Conservation (phyloP, 1,284 basidiomycete genomes). For the Sanghuangporus weigelae region DNA sequence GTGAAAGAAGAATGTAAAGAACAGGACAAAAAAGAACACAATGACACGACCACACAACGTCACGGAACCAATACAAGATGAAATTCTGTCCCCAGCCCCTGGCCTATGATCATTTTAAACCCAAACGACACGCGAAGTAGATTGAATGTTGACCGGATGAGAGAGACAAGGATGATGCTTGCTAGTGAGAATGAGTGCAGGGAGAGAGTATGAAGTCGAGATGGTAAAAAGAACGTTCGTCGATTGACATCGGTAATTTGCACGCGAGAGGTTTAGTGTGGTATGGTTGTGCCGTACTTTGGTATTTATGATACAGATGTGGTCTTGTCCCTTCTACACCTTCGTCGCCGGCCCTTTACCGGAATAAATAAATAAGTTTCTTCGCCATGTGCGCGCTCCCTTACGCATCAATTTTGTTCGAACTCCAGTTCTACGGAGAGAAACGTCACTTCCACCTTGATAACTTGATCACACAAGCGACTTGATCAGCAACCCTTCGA, state of each 20-base stretch:
- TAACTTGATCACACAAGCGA: conserved; percentile 37
- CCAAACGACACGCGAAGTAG: background rate
- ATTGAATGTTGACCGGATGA: background rate
- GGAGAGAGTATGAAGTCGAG: background rate
- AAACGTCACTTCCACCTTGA: background rate
- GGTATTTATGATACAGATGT: background rate
- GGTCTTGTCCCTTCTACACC: background rate
- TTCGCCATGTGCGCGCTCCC: background rate
- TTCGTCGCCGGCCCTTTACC: background rate
- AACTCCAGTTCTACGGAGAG: background rate
- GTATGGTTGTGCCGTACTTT: background rate
- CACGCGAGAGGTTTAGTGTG: background rate
- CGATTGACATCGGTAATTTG: background rate
- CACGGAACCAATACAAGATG: background rate
- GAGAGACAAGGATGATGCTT: background rate
- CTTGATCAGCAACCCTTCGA: conserved; percentile 72
- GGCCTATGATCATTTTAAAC: background rate
- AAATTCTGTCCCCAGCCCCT: background rate
- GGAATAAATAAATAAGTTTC: background rate
- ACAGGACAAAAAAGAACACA: background rate
- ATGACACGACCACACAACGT: background rate
- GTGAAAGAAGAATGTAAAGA: background rate
- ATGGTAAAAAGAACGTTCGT: background rate
- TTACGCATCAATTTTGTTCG: background rate
- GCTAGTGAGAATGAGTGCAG: background rate